Evolutionary conservation across 371 early-diverging fungal genomes (phyloP).

Genomic region (Syncephalastrum sp.): DNA sequence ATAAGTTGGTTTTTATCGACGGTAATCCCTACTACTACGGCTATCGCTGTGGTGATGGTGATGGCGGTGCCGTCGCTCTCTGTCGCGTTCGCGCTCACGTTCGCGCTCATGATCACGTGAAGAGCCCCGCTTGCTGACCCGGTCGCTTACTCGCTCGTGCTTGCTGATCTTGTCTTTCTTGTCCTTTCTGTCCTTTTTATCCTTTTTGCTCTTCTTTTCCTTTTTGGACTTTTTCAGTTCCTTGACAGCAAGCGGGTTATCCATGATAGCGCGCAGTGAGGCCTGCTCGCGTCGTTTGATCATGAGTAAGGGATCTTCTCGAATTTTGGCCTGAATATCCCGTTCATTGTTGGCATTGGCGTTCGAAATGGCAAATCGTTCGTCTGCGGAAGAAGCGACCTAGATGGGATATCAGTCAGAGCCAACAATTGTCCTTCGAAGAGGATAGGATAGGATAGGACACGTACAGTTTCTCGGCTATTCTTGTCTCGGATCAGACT

Average conservation of each 20-base stretch:
- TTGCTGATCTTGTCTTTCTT: neutral
- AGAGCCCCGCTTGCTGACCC: too few species aligned
- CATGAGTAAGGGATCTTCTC: slow-evolving; percentile 90
- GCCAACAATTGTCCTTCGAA: neutral
- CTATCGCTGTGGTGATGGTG: neutral
- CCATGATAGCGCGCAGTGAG: slow-evolving; percentile 72
- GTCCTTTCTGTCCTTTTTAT: slow-evolving; percentile 7
- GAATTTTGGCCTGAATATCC: slow-evolving; percentile 82
- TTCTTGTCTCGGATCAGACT: slow-evolving; percentile 56
- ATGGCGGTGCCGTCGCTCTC: slow-evolving; percentile 1
- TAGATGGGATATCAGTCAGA: slow-evolving; percentile 2
- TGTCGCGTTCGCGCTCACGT: slow-evolving; percentile 5
- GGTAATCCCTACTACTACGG: neutral
- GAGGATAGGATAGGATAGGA: neutral
- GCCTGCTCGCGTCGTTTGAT: slow-evolving; percentile 87
- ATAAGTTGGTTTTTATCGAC: too few species aligned
- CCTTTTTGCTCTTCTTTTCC: slow-evolving; percentile 45
- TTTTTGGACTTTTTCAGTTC: slow-evolving; percentile 50
- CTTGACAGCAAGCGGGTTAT: slow-evolving; percentile 73
- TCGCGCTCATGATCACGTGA: too few species aligned
- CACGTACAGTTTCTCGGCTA: slow-evolving; percentile 42
- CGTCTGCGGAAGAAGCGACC: slow-evolving; percentile 20
- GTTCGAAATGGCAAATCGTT: slow-evolving; percentile 42
- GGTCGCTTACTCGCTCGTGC: too few species aligned
- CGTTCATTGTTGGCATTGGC: slow-evolving; percentile 74